phyloP scores from a whole-genome alignment of 2,329 filamentous ascomycete genomes.

The Aspergillus oerlinghausenensis region DNA sequence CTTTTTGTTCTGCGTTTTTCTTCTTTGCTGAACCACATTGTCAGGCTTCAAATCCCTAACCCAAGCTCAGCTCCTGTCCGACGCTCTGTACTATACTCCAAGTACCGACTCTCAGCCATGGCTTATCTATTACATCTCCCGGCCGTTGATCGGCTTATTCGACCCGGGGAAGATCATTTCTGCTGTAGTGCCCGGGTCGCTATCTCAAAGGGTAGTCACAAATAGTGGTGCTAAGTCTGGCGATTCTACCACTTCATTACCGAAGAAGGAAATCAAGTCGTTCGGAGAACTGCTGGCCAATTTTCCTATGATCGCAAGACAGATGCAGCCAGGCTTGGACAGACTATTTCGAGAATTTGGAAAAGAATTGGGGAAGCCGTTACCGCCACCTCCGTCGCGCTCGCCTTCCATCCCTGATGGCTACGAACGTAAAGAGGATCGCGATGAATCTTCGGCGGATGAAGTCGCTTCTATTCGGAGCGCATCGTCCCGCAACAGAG shows the following conservation, averaged over 20 bases:
- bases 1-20: background rate
- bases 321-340: constrained; percentile 92
- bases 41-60: constrained; percentile 85
- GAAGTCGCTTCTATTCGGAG: constrained; percentile 33
- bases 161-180: constrained; percentile 69
- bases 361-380: constrained; percentile 74
- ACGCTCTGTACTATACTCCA: constrained; percentile 84
- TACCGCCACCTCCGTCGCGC: constrained; percentile 64
- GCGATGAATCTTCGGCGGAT: constrained; percentile 35
- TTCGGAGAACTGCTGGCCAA: constrained; percentile 86
- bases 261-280: constrained; percentile 83
- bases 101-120: constrained; percentile 86
- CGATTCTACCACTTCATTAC: constrained; percentile 34
- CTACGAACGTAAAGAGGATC: constrained; percentile 43
- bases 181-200: constrained; percentile 52
- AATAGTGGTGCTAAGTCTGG: constrained; percentile 22
- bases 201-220: constrained; percentile 23
- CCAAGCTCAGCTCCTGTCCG: constrained; percentile 80
- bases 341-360: constrained; percentile 86
- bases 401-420: constrained; percentile 52
- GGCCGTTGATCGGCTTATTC: constrained; percentile 76
- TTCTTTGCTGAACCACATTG: constrained; percentile 12
- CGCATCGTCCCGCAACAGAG: constrained; percentile 29
- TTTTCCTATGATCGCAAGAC: constrained; percentile 91
- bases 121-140: constrained; percentile 94